These are phyloP conservation scores for Alectoria sarmentosa DNA, from an alignment of 495 filamentous ascomycete genomes.

Conservation along the genomic window DNA sequence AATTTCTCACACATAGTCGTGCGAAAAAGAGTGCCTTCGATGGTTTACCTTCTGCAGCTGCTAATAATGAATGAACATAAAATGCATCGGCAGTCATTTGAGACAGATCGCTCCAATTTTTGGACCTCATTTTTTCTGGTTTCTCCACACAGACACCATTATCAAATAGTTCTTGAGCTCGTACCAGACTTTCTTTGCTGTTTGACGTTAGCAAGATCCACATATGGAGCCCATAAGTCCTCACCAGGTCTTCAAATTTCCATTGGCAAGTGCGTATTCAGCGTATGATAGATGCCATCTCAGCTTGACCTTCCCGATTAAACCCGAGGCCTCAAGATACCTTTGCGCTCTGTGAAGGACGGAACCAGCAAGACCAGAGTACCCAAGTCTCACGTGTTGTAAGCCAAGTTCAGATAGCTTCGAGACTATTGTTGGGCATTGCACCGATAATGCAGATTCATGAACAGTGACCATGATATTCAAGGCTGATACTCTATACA, in stretches of 20 bases:
- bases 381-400: slow-evolving; percentile 72
- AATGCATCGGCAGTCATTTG: slow-evolving; percentile 42
- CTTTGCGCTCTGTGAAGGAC: slow-evolving; percentile 52
- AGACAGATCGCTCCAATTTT: slow-evolving; percentile 14
- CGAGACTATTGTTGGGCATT: slow-evolving; percentile 46
- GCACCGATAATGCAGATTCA: slow-evolving; percentile 43
- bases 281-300: slow-evolving; percentile 63
- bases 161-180: slow-evolving; percentile 32
- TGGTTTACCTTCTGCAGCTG: slow-evolving; percentile 55
- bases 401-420: slow-evolving; percentile 54
- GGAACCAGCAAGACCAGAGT: slow-evolving; percentile 63
- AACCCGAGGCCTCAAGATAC: slow-evolving; percentile 35
- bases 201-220: slow-evolving; percentile 5
- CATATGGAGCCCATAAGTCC: neutral
- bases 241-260: slow-evolving; percentile 40
- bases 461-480: slow-evolving; percentile 46
- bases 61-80: slow-evolving; percentile 55
- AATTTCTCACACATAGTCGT: slow-evolving; percentile 55
- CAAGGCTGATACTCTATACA: slow-evolving; percentile 35
- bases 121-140: slow-evolving; percentile 2
- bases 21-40: slow-evolving; percentile 60
- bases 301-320: slow-evolving; percentile 40
- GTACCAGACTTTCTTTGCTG: slow-evolving; percentile 35
- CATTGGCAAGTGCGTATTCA: slow-evolving; percentile 65
- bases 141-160: neutral